Evolutionary conservation across 2,329 filamentous ascomycete species (phyloP), one percentile per base, ranked within the genome.

Genomic region (Magnaporthiopsis poae): DNA sequence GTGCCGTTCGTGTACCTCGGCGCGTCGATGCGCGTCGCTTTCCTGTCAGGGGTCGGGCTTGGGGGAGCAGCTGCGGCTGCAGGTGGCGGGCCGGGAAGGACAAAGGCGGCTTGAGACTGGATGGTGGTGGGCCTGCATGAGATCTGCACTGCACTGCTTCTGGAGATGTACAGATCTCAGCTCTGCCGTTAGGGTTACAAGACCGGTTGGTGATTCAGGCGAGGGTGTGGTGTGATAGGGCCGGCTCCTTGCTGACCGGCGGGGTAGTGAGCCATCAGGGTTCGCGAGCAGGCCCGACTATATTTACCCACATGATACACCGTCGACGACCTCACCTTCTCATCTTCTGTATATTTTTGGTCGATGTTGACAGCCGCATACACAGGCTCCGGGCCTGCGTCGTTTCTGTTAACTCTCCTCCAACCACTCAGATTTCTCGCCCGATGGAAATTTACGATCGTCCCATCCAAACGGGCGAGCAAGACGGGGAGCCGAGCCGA

Each of bases 1-100:
- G 81, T 91, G 21, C 83, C 82, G 0, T 90, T 89, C 76, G 88
- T 91, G 35, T 91, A 91, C 73, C 75, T 85, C 4, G 87, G 88
- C 3, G 87, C 86, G 2, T 74, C 77, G 0, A 80, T 88, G 82
- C 77, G 88, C 62, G 73, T 85, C 5, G 83, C 83, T 9, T 90
- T 89, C 68, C 72, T 90, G 68, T 71, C 77, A 3, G 85, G 85
- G 0, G 71, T 89, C 46, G 87, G 87, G 0, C 68, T 88, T 69
- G 73, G 75, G 5, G 56, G 63, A 13, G 36, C 11, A 62, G 27
- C 21, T 21, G 27, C 21, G 46, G 18, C 46, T n/a, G 46, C 46
- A 56, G 21, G 46, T n/a, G 46, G 46, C 46, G 46, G 18, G 21
- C 21, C 46, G 46, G 46, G 46, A 25, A n/a, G n/a, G 46, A 7